Conservation (phyloP, 1,139 yeast genomes). For the Taiozyma onychis region DNA sequence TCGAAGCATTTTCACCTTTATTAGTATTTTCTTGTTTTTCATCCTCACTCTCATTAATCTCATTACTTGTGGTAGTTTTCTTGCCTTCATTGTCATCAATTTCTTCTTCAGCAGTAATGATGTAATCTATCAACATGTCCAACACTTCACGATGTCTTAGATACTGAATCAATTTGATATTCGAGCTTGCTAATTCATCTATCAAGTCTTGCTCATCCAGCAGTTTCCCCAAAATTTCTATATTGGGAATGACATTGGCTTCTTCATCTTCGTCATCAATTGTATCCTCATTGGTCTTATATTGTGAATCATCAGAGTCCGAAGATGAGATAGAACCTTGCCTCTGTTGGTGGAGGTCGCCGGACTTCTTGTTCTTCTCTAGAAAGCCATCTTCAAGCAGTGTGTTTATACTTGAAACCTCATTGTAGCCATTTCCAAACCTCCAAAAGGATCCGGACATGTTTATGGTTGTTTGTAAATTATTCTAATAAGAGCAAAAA, state of each 20-base stretch:
- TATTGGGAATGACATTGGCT: constrained; percentile 28
- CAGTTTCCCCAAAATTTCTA: constrained; percentile 51
- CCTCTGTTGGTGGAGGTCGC: constrained; percentile 8
- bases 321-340: constrained; percentile 17
- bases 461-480: constrained; percentile 27
- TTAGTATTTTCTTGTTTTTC: constrained; percentile 18
- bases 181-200: constrained; percentile 79
- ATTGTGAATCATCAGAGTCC: constrained; percentile 16
- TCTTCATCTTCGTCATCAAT: constrained; percentile 18
- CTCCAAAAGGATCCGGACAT: constrained; percentile 92
- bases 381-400: constrained; percentile 42
- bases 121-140: constrained; percentile 58
- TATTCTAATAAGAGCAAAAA: background rate
- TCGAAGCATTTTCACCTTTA: constrained; percentile 11
- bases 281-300: constrained; percentile 16
- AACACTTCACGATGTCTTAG: constrained; percentile 70
- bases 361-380: constrained; percentile 26
- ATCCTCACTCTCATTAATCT: constrained; percentile 17
- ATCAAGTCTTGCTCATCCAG: constrained; percentile 83
- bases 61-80: constrained; percentile 7
- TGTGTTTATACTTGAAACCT: constrained; percentile 68
- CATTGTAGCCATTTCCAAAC: constrained; percentile 78
- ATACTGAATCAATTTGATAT: constrained; percentile 75
- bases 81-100: background rate
- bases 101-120: constrained; percentile 43